Base-by-base conservation (phyloP, 768 basidiomycete genomes). In the Trametes meyenii region DNA sequence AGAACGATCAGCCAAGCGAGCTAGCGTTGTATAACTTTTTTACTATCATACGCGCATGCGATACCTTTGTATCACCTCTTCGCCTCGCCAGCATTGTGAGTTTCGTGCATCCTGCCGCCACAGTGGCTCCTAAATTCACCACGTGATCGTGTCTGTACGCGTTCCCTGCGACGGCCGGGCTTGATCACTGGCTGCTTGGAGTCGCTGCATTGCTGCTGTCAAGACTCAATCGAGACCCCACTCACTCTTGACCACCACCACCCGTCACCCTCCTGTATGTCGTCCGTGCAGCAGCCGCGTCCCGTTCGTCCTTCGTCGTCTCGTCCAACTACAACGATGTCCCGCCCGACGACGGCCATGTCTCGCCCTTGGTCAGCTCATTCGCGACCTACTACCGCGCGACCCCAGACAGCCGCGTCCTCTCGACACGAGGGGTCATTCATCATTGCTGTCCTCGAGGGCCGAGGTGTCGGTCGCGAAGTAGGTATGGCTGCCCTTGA, bases 401-500 rank as follows among this genome's bases (percentile, higher is more conserved):
- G 89, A 24, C 89, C 90, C 8, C 82, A 83, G 48, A 92, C 90
- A 0, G 78, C 86, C 14, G 81, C 77, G 2, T 88, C 88, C 5
- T 79, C 79, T 16, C 76, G 79, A 26, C 77, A 79, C 45, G 89
- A 91, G 63, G 81, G 79, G 0, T 87, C 76, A 58, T 87, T 85
- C 69, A 76, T 90, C 3, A 77, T 90, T 26, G 86, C 91, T 2
- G 73, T 93, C 19, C 74, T 93, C 26, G 91, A 94, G 74, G 89
- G 90, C 12, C 78, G 91, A 24, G 90, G 91, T 0, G 79, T 92
- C 29, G 88, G 88, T 0, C 79, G 89, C 55, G 94, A 96, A 70
- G 85, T 96, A 10, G 95, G 95, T 2, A 85, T 97, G 35, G 94
- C 92, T 0, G 90, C 90, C 0, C 79, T 94, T n/a, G 87, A 95